Evolutionary conservation across 148 eudicot species (phyloP).

Genomic region (Rhododendron griersonianum): DNA sequence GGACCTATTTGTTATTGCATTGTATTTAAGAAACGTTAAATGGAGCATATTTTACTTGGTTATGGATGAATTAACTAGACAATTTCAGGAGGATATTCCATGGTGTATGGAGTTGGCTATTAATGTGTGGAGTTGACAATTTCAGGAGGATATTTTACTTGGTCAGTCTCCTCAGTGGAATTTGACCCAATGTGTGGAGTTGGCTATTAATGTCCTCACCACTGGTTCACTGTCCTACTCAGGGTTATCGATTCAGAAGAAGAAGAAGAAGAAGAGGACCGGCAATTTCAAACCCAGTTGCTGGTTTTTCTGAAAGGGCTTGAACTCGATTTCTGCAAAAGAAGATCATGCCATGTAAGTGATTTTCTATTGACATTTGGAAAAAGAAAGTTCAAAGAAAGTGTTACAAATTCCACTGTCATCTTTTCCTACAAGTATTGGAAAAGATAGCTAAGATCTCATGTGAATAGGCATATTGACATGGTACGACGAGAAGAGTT

Average conservation of each 20-base stretch:
- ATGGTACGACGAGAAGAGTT: too few species aligned
- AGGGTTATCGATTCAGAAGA: not conserved
- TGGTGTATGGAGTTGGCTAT: too few species aligned
- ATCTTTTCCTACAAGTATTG: not conserved
- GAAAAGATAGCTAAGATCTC: not conserved
- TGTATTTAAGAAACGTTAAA: too few species aligned
- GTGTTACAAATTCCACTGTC: not conserved
- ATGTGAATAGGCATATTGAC: not conserved
- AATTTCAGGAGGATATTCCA: too few species aligned
- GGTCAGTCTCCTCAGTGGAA: not conserved
- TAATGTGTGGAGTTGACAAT: too few species aligned
- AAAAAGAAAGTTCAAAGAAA: not conserved
- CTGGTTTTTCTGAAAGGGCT: not conserved
- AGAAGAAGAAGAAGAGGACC: too few species aligned
- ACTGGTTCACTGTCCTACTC: not conserved
- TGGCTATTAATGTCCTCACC: not conserved
- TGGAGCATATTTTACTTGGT: too few species aligned
- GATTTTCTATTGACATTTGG: not conserved
- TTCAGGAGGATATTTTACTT: too few species aligned
- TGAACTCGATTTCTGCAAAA: not conserved
- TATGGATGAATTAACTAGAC: too few species aligned
- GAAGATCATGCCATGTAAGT: not conserved
- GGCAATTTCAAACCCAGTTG: not conserved
- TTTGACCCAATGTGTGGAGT: not conserved
- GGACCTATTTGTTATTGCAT: too few species aligned